Conservation (phyloP, 2,329 filamentous ascomycete species). For the Pleomassaria siparia region DNA sequence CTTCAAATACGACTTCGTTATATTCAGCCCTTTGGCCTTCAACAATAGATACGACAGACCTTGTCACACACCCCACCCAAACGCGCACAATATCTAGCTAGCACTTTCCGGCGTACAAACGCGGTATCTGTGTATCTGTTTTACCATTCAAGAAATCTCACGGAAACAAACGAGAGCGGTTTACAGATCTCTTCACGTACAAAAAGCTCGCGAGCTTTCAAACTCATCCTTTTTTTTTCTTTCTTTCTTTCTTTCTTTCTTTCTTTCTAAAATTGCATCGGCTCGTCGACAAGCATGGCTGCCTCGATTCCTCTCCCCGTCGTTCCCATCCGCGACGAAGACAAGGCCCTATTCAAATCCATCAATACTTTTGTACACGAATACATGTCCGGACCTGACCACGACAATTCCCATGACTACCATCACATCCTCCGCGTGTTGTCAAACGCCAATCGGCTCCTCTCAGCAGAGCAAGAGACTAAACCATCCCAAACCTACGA, state of each 20-base stretch:
- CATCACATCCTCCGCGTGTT: constrained; percentile 79
- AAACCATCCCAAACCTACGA: constrained; percentile 47
- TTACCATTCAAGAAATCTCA: background rate
- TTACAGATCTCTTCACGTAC: no score
- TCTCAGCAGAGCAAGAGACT: constrained; percentile 51
- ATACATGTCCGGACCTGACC: constrained; percentile 38
- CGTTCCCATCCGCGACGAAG: constrained; percentile 23
- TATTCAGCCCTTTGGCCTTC: no score
- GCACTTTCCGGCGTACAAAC: no score
- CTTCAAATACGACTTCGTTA: no score
- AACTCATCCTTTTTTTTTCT: no score
- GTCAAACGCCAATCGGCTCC: constrained; percentile 68
- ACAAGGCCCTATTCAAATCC: constrained; percentile 27
- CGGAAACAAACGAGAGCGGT: no score
- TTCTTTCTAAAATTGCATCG: no score
- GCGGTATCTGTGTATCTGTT: no score
- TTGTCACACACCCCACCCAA: no score
- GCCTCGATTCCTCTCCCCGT: constrained; percentile 21
- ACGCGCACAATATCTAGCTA: no score
- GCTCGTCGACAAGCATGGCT: constrained; percentile 15
- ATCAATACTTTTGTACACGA: constrained; percentile 35
- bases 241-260: background rate
- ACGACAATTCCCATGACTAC: constrained; percentile 85
- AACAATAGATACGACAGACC: no score
- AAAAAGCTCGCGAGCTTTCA: no score